Percentiles rank a stretch among this genome's conserved stretches.
phyloP scores from a whole-genome alignment of 495 filamentous ascomycete species.

The Penicillium waksmanii region DNA sequence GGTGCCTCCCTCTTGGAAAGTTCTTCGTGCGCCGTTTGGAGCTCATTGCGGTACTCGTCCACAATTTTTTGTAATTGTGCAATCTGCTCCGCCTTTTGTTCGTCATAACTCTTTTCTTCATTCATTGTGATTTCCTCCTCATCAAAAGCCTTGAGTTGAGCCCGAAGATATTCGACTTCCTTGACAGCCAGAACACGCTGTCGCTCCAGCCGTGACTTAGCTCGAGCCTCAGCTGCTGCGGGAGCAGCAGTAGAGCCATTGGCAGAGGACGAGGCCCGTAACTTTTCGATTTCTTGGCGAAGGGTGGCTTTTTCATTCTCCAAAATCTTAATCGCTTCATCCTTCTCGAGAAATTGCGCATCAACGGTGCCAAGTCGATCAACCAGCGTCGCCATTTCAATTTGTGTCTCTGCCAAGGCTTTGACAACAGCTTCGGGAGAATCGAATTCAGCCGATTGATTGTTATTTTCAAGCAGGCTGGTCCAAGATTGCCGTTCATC shows the following conservation, averaged over 20 bases:
- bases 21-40: conserved; percentile 72
- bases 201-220: conserved; percentile 75
- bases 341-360: conserved; percentile 79
- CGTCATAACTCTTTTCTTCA: conserved; percentile 70
- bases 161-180: conserved; percentile 91
- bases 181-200: conserved; percentile 84
- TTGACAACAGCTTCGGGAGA: conserved; percentile 87
- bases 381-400: conserved; percentile 75
- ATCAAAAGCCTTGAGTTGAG: conserved; percentile 89
- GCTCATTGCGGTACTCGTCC: conserved; percentile 85
- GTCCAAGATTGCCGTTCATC: conserved; percentile 88
- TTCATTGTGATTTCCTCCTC: conserved; percentile 86
- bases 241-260: conserved; percentile 38
- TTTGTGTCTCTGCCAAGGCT: conserved; percentile 77
- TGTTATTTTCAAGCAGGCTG: conserved; percentile 76
- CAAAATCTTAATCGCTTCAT: conserved; percentile 71
- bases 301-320: conserved; percentile 68
- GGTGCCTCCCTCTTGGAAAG: conserved; percentile 63
- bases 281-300: conserved; percentile 68
- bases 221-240: conserved; percentile 52
- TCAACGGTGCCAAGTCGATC: conserved; percentile 78
- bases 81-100: conserved; percentile 74
- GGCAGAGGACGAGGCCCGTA: conserved; percentile 43
- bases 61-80: conserved; percentile 81
- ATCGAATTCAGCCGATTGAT: conserved; percentile 70